phyloP scores from a whole-genome alignment of 805 yeast genomes.

The Pichia rugopelliculosa region DNA sequence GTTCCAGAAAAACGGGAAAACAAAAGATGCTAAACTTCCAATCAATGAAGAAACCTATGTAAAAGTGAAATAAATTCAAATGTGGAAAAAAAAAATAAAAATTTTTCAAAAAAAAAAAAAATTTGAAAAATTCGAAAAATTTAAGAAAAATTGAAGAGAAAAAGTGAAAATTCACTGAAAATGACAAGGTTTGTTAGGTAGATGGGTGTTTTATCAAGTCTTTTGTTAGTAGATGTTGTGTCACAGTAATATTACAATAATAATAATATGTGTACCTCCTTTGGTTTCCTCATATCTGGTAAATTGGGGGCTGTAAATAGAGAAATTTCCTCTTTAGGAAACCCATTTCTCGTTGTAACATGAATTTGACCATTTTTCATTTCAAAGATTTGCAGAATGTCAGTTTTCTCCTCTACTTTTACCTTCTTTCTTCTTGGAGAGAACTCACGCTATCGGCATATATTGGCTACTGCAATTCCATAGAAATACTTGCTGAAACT shows the following conservation, averaged over 20 bases:
- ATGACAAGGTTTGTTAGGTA: background rate
- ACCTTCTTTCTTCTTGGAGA: background rate
- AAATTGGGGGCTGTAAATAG: background rate
- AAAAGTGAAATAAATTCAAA: background rate
- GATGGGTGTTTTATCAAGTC: no score
- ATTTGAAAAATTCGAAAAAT: background rate
- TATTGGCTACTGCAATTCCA: background rate
- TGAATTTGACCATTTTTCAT: background rate
- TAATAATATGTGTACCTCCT: no score
- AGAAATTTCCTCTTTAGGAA: background rate
- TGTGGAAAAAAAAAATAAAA: background rate
- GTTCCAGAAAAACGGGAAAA: background rate
- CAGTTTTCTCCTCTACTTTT: background rate
- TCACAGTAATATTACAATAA: no score
- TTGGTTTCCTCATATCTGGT: background rate
- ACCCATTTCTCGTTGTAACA: background rate
- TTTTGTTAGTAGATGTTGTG: no score
- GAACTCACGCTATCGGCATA: background rate
- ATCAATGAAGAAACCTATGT: background rate
- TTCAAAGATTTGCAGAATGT: background rate
- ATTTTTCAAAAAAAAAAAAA: background rate
- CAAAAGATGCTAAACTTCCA: background rate
- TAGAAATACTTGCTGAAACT: background rate
- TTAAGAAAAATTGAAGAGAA: no score
- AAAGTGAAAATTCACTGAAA: background rate